Base-by-base conservation (phyloP, 768 basidiomycete species). In the Fomitopsis pulvina region DNA sequence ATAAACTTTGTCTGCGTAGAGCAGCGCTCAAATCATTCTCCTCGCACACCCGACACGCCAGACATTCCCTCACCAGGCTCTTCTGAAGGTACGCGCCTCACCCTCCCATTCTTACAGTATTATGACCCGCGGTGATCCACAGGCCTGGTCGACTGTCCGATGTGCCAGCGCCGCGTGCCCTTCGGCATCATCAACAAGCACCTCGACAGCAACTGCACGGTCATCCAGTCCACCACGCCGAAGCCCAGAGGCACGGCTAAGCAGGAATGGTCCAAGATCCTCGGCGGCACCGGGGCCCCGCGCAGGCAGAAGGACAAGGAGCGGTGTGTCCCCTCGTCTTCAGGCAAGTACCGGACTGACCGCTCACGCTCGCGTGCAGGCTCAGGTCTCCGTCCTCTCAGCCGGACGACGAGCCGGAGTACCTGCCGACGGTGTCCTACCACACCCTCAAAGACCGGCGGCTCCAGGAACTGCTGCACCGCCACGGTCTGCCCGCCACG, bases 381-480 rank as follows among this genome's bases (percentile, higher is more conserved):
- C 27, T 39, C 18, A 42, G 32, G 29, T 30, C 29, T 7, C 29
- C 29, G 7, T 7, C 8, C 48, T 50, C 24, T 4, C 10, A 45
- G 53, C 51, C 41, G 3, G 72, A 70, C 25, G 61, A 69, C 2
- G 66, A 64, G 30, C 74, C 71, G 0, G 66, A 63, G 34, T 76
- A 72, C 0, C 66, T 87, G 34, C 83, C 86, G 3, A 84, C 84
- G 56, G 74, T 75, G 21, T 76, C 83, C 0, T 88, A 88, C 56
- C 72, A 72, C 11, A 77, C 78, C 10, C 64, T 87, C 43, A 85
- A 80, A 57, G 82, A 83, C 44, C 77, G 71, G 57, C 71, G 75
- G 32, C 58, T 88, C 16, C 77, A 72, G 53, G 80, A 81, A 11
- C 72, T 81, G 57, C 68, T 88, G 10, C 43, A 54, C 1, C 72